Conservation (phyloP, 2,329 filamentous ascomycete species). For the Hymenoscyphus infarciens region DNA sequence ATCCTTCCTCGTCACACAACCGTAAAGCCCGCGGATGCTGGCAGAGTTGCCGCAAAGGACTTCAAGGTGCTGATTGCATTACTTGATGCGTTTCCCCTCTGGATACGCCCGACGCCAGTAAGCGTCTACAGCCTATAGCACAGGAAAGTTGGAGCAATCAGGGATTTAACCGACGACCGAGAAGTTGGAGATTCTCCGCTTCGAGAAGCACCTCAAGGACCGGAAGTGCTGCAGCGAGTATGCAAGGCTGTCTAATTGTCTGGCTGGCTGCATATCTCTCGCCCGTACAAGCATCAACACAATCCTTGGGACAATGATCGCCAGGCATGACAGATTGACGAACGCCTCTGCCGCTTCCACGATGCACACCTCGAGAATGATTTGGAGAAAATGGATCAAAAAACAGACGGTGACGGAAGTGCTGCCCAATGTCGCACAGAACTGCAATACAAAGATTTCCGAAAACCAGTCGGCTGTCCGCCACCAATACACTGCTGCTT, state of each 20-base stretch:
- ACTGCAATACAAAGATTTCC: slow-evolving; percentile 4
- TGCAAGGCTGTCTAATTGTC: slow-evolving; percentile 22
- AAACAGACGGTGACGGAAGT: slow-evolving; percentile 1
- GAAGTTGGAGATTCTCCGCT: slow-evolving; percentile 1
- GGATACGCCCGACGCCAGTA: slow-evolving; percentile 1
- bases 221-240: background rate
- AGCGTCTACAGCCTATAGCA: background rate
- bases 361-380: slow-evolving; percentile 6
- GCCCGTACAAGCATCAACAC: slow-evolving; percentile 13
- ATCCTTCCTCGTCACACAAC: slow-evolving; percentile 10
- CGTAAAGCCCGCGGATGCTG: background rate
- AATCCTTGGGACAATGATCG: slow-evolving; percentile 12
- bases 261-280: slow-evolving; percentile 16
- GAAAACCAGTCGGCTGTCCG: slow-evolving; percentile 14
- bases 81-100: slow-evolving; percentile 1
- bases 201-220: slow-evolving; percentile 1
- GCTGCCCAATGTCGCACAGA: slow-evolving; percentile 20
- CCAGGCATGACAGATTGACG: slow-evolving; percentile 14
- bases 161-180: background rate
- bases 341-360: slow-evolving; percentile 12
- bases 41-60: background rate
- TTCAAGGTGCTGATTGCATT: background rate
- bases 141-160: background rate
- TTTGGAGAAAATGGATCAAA: background rate
- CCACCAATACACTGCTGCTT: slow-evolving; percentile 17